Base-by-base conservation (phyloP, 192 early-diverging fungal species). In the Gamsiella multidivaricata region DNA sequence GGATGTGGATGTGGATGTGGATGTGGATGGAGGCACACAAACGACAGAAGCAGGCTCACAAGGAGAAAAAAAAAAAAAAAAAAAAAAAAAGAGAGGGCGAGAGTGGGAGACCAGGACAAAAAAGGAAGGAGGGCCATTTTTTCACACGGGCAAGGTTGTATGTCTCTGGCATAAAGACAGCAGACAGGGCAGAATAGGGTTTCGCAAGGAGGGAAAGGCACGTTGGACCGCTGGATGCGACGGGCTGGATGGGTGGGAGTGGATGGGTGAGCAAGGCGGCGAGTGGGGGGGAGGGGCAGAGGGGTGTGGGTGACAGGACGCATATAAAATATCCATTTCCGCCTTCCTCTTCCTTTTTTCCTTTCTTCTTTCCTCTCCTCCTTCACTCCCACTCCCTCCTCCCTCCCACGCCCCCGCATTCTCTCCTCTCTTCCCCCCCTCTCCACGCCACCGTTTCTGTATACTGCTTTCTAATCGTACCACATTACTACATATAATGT, bases 401-500 rank as follows among this genome's bases (percentile, higher is more conserved):
- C 65, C 31, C 46, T 39, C 46, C 34, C 37, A 52, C 32, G 10
- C 47, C n/a, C 20, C 9, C 39, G 43, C n/a, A 42, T 57, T 17
- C 61, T 33, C 18, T 61, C 51, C 25, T 25, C 49, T 43, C 39
- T 60, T 33, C n/a, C 29, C 37, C 18, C 23, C 23, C 65, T 59
- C 26, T 22, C 39, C 3, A 6, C 18, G 32, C 47, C 18, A 52
- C 18, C 3, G 12, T 37, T 51, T 37, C 32, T 50, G 36, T 26
- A 14, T 57, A 25, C 41, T 26, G 2, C n/a, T n/a, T n/a, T 28
- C n/a, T 3, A 37, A 45, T 23, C 55, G 9, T 51, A 32, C 28
- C 60, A 59, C 53, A 29, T 17, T 2, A 23, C 14, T 1, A 18
- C 36, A 25, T 39, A 73, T 75, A 68, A 78, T 78, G 74, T 67